phyloP scores from a whole-genome alignment of 768 basidiomycete species.

The Galerina sulciceps region DNA sequence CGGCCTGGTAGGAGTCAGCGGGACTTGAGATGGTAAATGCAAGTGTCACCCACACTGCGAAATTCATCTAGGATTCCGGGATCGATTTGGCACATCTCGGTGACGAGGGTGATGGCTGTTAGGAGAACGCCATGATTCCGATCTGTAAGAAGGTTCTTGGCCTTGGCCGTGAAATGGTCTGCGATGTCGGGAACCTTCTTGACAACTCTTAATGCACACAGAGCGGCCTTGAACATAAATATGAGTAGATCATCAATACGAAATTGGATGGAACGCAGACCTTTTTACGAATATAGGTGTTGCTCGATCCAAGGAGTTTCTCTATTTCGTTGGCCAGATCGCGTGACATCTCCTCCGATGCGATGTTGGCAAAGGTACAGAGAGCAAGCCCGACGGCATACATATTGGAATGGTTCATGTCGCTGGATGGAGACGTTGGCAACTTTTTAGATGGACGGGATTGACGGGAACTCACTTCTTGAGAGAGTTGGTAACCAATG shows the following conservation, averaged over 20 bases:
- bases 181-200: conserved; percentile 95
- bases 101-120: conserved; percentile 91
- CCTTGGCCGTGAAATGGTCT: conserved; percentile 88
- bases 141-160: conserved; percentile 91
- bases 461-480: conserved; percentile 75
- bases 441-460: conserved; percentile 2
- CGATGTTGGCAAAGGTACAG: conserved; percentile 98
- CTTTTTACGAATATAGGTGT: conserved; percentile 99
- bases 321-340: conserved; percentile 98
- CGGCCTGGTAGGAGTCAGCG: conserved; percentile 56
- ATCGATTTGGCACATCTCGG: conserved; percentile 91
- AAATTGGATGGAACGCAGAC: conserved; percentile 42
- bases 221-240: conserved; percentile 68
- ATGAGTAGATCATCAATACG: conserved; percentile 7
- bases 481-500: conserved; percentile 95
- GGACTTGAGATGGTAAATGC: conserved; percentile 3
- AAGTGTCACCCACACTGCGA: conserved; percentile 69
- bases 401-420: conserved; percentile 99
- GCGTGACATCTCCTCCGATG: conserved; percentile 99
- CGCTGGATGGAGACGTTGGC: conserved; percentile 52
- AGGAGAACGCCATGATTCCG: conserved; percentile 96
- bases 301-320: conserved; percentile 94
- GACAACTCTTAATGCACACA: conserved; percentile 92
- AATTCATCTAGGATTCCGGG: conserved; percentile 78
- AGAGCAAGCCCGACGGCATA: conserved; percentile 97